A percentile compares a stretch with the other conserved stretches of the same genome.
Evolutionary conservation across 257 asterid genomes (phyloP).

Genomic region (Ophiorrhiza pumila): DNA sequence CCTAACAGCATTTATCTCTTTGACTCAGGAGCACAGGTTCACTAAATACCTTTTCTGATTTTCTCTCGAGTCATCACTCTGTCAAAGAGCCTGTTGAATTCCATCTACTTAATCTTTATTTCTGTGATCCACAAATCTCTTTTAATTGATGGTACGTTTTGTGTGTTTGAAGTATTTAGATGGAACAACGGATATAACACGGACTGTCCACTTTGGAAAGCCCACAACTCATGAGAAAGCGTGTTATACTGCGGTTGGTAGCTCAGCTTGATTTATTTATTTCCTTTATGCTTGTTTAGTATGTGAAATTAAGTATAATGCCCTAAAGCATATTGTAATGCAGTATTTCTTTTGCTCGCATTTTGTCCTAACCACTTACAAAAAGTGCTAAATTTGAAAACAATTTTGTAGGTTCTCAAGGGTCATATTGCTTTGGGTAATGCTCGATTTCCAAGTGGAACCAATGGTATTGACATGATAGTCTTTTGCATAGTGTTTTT

Average conservation of each 20-base stretch:
- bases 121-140: conserved; percentile 24
- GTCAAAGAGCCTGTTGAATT: not conserved
- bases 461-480: conserved; percentile 58
- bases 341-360: not conserved
- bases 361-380: not conserved
- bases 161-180: conserved; percentile 67
- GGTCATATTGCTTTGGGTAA: conserved; percentile 91
- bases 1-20: conserved; percentile 74
- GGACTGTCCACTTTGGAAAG: conserved; percentile 94
- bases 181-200: conserved; percentile 97
- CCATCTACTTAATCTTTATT: not conserved
- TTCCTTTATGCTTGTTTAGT: not conserved
- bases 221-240: conserved; percentile 94
- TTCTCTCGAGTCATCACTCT: not conserved
- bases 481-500: not conserved
- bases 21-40: conserved; percentile 99
- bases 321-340: not conserved
- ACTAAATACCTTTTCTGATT: conserved; percentile 5
- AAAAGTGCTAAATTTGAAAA: not conserved
- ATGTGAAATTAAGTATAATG: not conserved
- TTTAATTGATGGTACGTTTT: conserved; percentile 18
- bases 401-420: conserved; percentile 76
- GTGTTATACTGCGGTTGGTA: conserved; percentile 88
- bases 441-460: conserved; percentile 94
- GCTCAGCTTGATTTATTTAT: conserved; percentile 11